Conservation (phyloP, 1,284 basidiomycete genomes). For the Entoloma clypeatum region DNA sequence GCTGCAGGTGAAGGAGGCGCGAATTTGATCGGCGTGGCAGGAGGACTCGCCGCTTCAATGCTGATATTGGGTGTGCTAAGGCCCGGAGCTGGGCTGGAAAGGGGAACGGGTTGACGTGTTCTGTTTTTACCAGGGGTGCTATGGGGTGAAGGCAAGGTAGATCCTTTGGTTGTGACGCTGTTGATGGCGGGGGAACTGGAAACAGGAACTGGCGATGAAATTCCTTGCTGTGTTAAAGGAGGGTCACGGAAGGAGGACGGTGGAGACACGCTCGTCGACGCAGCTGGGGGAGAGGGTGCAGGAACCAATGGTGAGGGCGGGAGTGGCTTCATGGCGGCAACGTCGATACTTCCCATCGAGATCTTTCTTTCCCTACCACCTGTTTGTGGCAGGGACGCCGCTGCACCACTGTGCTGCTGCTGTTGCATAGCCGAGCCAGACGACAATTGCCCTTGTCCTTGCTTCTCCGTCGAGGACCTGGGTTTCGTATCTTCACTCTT, state of each 20-base stretch:
- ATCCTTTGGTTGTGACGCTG: background rate
- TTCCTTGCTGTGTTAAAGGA: conserved; percentile 15
- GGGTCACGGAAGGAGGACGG: conserved; percentile 18
- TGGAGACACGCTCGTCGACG: conserved; percentile 12
- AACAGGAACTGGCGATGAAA: conserved; percentile 21
- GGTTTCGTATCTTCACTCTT: conserved; percentile 15
- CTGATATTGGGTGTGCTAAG: conserved; percentile 29
- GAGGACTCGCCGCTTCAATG: conserved; percentile 48
- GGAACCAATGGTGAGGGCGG: conserved; percentile 29
- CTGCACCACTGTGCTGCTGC: conserved; percentile 2
- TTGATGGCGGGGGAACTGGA: conserved; percentile 2
- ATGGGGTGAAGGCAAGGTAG: conserved; percentile 2
- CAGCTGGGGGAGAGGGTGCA: background rate
- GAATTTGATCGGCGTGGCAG: conserved; percentile 32
- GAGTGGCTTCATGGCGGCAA: conserved; percentile 30
- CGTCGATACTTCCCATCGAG: conserved; percentile 25
- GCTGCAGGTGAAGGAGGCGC: conserved; percentile 13
- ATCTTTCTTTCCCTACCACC: conserved; percentile 27
- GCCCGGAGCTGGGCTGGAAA: conserved; percentile 5
- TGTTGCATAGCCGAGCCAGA: background rate
- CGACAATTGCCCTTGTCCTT: background rate
- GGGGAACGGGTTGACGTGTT: conserved; percentile 8
- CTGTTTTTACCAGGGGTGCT: conserved; percentile 7
- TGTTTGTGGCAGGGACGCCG: conserved; percentile 2
- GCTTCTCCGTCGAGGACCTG: background rate